Base-by-base conservation (phyloP, 2,329 filamentous ascomycete species). In the Fusarium tjaetaba region DNA sequence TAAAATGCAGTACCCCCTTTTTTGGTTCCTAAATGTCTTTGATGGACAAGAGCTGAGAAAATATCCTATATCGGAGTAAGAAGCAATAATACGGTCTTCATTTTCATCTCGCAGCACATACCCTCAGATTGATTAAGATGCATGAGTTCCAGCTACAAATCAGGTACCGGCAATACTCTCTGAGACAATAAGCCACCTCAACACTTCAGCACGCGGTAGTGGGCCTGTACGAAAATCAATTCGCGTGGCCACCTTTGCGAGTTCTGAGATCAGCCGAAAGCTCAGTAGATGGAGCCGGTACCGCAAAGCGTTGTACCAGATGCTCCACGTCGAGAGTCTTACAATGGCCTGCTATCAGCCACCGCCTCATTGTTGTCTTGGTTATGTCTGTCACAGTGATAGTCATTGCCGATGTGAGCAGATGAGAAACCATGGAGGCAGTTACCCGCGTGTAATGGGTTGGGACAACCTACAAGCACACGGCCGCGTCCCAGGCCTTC, bases 401-500 rank as follows among this genome's bases (percentile, higher is more conserved):
- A 53, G n/a, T 43, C 49, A 59, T 57, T 53, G 55, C 63, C 36
- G 59, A 48, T 41, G 52, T 60, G 51, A 64, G 59, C 43, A 62
- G 60, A 70, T 60, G 55, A 60, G 58, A 61, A 64, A 48, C 60
- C 58, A 68, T 65, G 38, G 24, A 73, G 71, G 75, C 65, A 77
- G 62, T 62, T 62, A 61, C 42, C 71, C 68, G 61, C 43, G 56
- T 49, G 45, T 41, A 28, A 53, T 60, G 49, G 61, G 36, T 56
- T 53, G 43, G 74, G 61, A 67, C 66, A 68, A 72, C 68, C 61
- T 78, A 62, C 69, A 75, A 70, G 71, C 65, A 76, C 65, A 72
- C 64, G 63, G 66, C 63, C 61, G 66, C 73, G 73, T 78, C 70
- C 76, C 76, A 77, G 65, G 68, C 70, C 74, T 68, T 61, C 56